These are phyloP conservation scores for Diospyros lotus DNA, from an alignment of 148 eudicot genomes.

Conservation along the genomic window DNA sequence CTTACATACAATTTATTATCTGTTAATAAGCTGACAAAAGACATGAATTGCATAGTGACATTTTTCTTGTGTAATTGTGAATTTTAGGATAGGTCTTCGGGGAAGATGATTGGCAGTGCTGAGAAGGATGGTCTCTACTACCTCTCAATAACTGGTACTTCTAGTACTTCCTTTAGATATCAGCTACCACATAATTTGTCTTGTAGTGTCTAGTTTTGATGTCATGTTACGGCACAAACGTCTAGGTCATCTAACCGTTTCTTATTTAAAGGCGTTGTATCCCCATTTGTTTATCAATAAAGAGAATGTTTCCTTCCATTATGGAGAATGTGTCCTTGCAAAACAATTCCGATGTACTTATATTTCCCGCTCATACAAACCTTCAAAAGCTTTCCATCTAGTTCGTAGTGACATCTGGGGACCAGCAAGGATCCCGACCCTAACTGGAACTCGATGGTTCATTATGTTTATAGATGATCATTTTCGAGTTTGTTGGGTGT, in stretches of 20 bases:
- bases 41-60: not conserved
- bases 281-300: constrained; percentile 3
- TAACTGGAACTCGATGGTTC: constrained; percentile 6
- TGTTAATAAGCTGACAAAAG: not conserved
- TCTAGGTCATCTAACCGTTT: constrained; percentile 7
- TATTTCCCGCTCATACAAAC: not conserved
- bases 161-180: not conserved
- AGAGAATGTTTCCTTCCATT: not conserved
- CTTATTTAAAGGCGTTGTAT: not conserved
- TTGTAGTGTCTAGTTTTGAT: not conserved
- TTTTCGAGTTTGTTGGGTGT: not conserved
- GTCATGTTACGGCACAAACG: constrained; percentile 9
- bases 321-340: not conserved
- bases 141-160: not conserved
- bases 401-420: constrained; percentile 7
- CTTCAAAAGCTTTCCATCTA: not conserved
- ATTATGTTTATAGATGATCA: constrained; percentile 2
- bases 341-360: not conserved
- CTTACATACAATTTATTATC: not conserved
- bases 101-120: constrained; percentile 16
- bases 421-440: not conserved
- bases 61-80: not conserved
- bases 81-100: constrained; percentile 1
- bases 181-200: not conserved
- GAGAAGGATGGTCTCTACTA: constrained; percentile 4